phyloP scores from a whole-genome alignment of 345 rosid species.

The Crucihimalaya himalaica region DNA sequence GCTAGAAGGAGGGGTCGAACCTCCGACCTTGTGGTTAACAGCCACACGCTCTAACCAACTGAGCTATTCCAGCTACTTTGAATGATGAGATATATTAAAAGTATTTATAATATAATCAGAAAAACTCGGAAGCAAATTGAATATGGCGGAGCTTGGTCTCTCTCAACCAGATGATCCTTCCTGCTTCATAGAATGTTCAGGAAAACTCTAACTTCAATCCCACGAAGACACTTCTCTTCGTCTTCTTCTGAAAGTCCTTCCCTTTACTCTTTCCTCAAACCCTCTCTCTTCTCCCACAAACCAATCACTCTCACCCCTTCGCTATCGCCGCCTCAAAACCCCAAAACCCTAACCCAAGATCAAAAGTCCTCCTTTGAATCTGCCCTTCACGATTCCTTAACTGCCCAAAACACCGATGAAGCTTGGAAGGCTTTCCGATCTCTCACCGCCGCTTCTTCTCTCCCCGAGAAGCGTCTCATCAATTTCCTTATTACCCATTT shows the following conservation, averaged over 20 bases:
- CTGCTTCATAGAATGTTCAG: slow-evolving; percentile 48
- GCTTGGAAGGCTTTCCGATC: slow-evolving; percentile 89
- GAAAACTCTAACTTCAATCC: slow-evolving; percentile 36
- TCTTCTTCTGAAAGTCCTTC: slow-evolving; percentile 49
- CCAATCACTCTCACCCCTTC: slow-evolving; percentile 32
- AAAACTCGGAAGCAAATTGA: neutral
- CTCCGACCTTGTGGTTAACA: slow-evolving; percentile 92
- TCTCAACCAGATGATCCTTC: neutral
- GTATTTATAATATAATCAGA: rapidly evolving
- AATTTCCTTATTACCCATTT: slow-evolving; percentile 73
- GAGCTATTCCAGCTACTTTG: slow-evolving; percentile 69
- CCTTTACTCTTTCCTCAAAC: slow-evolving; percentile 80
- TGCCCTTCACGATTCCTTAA: slow-evolving; percentile 57
- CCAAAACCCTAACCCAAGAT: slow-evolving; percentile 51
- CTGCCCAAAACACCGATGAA: slow-evolving; percentile 54
- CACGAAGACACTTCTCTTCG: slow-evolving; percentile 42
- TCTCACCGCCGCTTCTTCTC: slow-evolving; percentile 53
- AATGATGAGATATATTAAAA: rapidly evolving
- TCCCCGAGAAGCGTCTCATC: slow-evolving; percentile 61
- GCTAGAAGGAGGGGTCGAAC: slow-evolving; percentile 69
- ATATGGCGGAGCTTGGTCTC: slow-evolving; percentile 29
- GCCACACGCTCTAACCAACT: slow-evolving; percentile 93
- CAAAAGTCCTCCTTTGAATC: slow-evolving; percentile 53
- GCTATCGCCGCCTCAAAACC: slow-evolving; percentile 27
- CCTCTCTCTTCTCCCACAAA: slow-evolving; percentile 60